Conservation (phyloP, 2,329 filamentous ascomycete species). For the Apiospora arundinis region DNA sequence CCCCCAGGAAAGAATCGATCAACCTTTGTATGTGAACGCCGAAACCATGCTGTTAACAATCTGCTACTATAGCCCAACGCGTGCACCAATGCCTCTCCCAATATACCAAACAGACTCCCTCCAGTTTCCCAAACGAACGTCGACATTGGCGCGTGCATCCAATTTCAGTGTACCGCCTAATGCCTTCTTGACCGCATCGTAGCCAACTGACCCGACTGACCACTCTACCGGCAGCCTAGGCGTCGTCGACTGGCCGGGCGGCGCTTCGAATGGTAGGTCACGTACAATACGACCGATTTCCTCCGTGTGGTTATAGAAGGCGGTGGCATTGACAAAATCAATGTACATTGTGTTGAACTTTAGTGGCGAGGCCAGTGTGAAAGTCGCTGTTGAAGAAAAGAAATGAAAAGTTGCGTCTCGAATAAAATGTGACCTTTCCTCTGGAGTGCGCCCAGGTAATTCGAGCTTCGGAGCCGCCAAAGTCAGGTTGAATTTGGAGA, state of each 20-base stretch:
- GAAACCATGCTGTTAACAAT: not conserved
- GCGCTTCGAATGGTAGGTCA: conserved; percentile 74
- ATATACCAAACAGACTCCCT: conserved; percentile 73
- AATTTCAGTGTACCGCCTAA: conserved; percentile 81
- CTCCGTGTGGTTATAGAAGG: conserved; percentile 82
- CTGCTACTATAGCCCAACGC: conserved; percentile 55
- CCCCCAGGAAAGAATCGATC: not conserved
- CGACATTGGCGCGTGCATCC: conserved; percentile 78
- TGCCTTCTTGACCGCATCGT: conserved; percentile 79
- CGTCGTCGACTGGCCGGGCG: conserved; percentile 74
- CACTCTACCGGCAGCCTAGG: conserved; percentile 84
- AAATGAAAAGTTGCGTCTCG: conserved; percentile 86
- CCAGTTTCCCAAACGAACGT: conserved; percentile 77
- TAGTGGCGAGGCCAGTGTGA: conserved; percentile 82
- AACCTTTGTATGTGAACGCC: conserved; percentile 6
- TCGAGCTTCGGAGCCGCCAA: conserved; percentile 73
- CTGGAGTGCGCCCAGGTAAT: conserved; percentile 57
- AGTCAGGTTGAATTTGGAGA: conserved; percentile 75
- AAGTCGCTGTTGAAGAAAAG: conserved; percentile 83
- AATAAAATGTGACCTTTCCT: conserved; percentile 72
- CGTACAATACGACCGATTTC: conserved; percentile 80
- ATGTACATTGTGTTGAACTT: conserved; percentile 75
- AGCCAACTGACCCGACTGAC: conserved; percentile 78
- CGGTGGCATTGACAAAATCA: conserved; percentile 81
- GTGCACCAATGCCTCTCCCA: conserved; percentile 74